Percentiles rank a stretch among this genome's conserved stretches.
Conservation (phyloP, 805 yeast species). For the Hermanozyma aechmeae region DNA sequence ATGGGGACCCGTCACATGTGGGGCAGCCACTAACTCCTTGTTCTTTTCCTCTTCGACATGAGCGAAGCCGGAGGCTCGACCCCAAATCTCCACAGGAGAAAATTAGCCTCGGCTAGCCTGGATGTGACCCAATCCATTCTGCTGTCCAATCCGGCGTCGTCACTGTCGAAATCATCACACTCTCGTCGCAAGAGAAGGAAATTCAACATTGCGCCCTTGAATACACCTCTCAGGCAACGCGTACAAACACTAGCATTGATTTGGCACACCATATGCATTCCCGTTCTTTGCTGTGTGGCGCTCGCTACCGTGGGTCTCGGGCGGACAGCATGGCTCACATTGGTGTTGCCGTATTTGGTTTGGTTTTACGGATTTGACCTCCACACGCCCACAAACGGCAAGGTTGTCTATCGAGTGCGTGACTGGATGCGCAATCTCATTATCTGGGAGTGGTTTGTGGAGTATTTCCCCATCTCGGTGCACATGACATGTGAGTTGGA, state of each 20-base stretch:
- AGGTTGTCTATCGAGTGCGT: conserved; percentile 48
- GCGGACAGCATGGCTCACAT: conserved; percentile 61
- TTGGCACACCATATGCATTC: conserved; percentile 67
- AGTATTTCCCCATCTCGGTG: conserved; percentile 71
- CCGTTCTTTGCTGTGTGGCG: conserved; percentile 45
- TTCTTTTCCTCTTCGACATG: too few species aligned
- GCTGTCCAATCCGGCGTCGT: too few species aligned
- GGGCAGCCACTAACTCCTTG: too few species aligned
- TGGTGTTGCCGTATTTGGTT: conserved; percentile 50
- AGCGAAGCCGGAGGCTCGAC: too few species aligned
- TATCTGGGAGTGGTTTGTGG: conserved; percentile 64
- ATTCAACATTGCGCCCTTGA: conserved; percentile 43
- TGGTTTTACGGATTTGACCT: conserved; percentile 48
- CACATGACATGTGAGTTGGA: conserved; percentile 60
- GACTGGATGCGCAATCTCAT: conserved; percentile 44
- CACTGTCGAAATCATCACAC: too few species aligned
- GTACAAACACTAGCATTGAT: conserved; percentile 60
- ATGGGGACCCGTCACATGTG: too few species aligned
- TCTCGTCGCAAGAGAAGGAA: conserved; percentile 3
- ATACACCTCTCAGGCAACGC: conserved; percentile 48
- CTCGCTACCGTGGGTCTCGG: conserved; percentile 37
- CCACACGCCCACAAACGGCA: conserved; percentile 69
- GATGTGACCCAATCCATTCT: too few species aligned
- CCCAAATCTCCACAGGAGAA: too few species aligned
- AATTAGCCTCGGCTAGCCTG: too few species aligned